Percentiles rank a stretch among this genome's conserved stretches.
Conservation (phyloP, 139 green algal species). For the Tetraselmis chui region DNA sequence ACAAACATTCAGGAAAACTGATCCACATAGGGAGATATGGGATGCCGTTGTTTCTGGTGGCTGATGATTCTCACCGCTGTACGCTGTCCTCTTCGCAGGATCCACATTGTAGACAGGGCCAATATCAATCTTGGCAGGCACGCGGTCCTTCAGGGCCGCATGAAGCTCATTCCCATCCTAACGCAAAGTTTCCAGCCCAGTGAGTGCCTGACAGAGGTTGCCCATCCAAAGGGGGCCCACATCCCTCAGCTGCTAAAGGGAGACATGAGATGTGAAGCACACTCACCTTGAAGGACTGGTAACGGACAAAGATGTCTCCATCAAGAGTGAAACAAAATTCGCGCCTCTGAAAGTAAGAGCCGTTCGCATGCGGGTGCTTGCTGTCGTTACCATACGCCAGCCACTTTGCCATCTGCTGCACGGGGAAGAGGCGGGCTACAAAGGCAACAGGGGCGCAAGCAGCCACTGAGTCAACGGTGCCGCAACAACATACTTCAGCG, state of each 20-base stretch:
- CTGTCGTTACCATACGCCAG: conserved; percentile 85
- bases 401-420: conserved; percentile 79
- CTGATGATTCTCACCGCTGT: too few relatives aligned
- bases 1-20: neutral
- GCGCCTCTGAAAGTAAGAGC: conserved; percentile 60
- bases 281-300: conserved; percentile 94
- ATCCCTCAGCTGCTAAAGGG: too few relatives aligned
- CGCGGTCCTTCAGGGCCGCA: conserved; percentile 52
- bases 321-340: conserved; percentile 99
- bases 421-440: conserved; percentile 65
- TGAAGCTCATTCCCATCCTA: conserved; percentile 70
- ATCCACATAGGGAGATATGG: too few relatives aligned
- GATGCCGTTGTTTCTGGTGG: too few relatives aligned
- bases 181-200: too few relatives aligned
- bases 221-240: too few relatives aligned
- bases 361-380: conserved; percentile 68
- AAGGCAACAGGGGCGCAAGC: neutral
- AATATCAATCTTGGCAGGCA: conserved; percentile 96
- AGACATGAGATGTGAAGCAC: too few relatives aligned
- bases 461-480: neutral
- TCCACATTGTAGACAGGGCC: conserved; percentile 93
- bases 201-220: too few relatives aligned
- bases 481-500: neutral
- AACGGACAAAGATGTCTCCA: conserved; percentile 96
- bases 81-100: conserved; percentile 61